Percentiles rank a stretch among this genome's conserved stretches.
phyloP scores from a whole-genome alignment of 164 flowering plant species.

The Vitis riparia region DNA sequence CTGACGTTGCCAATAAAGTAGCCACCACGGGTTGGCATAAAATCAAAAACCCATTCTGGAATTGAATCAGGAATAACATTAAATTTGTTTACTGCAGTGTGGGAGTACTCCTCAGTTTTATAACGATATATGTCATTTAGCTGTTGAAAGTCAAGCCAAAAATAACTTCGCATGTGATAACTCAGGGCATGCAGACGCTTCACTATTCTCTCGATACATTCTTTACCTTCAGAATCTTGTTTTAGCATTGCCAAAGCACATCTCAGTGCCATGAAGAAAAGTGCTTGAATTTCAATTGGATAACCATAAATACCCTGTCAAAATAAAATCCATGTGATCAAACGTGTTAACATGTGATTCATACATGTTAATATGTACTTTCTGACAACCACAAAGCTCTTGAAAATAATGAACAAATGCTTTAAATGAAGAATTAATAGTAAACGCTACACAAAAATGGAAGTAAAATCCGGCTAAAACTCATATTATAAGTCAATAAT shows the following conservation, averaged over 20 bases:
- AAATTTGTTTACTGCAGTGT: slow-evolving; percentile 74
- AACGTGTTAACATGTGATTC: no score
- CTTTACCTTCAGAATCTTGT: slow-evolving; percentile 60
- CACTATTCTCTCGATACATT: slow-evolving; percentile 42
- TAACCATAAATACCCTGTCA: slow-evolving; percentile 73
- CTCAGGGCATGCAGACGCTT: slow-evolving; percentile 68
- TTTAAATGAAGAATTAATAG: no score
- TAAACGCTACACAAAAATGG: no score
- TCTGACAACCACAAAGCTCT: no score
- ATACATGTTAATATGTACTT: no score
- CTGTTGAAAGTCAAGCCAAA: slow-evolving; percentile 72
- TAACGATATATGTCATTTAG: slow-evolving; percentile 71
- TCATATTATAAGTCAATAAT: no score
- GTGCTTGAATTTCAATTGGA: slow-evolving; percentile 77
- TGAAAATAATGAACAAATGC: no score
- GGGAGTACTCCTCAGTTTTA: slow-evolving; percentile 76
- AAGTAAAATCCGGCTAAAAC: no score
- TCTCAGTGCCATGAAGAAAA: slow-evolving; percentile 75
- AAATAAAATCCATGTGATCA: slow-evolving; percentile 5
- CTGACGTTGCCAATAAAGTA: slow-evolving; percentile 75
- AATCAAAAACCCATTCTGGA: slow-evolving; percentile 73
- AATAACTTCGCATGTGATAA: slow-evolving; percentile 72
- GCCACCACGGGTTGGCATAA: slow-evolving; percentile 72
- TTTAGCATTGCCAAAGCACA: slow-evolving; percentile 57
- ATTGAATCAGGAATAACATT: slow-evolving; percentile 76